Conservation (phyloP, 352 stramenopile species). For the Globisporangium spinosum region DNA sequence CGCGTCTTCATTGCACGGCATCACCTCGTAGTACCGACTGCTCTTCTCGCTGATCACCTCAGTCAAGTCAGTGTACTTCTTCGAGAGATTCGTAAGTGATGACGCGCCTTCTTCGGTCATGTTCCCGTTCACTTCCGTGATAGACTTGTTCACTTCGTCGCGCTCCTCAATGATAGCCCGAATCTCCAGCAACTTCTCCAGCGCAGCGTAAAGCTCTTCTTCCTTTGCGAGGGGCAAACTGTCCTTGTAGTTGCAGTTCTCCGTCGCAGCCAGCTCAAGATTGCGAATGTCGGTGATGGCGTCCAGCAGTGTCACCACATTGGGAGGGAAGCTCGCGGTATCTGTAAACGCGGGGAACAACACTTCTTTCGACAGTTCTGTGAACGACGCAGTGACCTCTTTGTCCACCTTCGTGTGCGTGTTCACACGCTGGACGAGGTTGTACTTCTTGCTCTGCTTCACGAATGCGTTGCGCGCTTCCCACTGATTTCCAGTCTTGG, state of each 20-base stretch:
- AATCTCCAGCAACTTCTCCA: constrained; percentile 49
- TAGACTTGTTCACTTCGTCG: constrained; percentile 43
- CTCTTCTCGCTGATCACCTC: constrained; percentile 70
- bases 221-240: constrained; percentile 61
- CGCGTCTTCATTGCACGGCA: constrained; percentile 67
- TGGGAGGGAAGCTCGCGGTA: constrained; percentile 21
- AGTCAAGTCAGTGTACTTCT: constrained; percentile 43
- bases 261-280: constrained; percentile 55
- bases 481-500: constrained; percentile 77
- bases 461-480: constrained; percentile 41
- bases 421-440: constrained; percentile 60
- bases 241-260: constrained; percentile 44
- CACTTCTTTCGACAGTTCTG: constrained; percentile 30
- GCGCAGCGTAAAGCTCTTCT: constrained; percentile 42
- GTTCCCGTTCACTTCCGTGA: constrained; percentile 40
- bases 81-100: constrained; percentile 42
- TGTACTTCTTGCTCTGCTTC: constrained; percentile 71
- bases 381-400: constrained; percentile 53
- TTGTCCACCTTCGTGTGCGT: constrained; percentile 51
- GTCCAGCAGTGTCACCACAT: constrained; percentile 46
- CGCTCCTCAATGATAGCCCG: constrained; percentile 47
- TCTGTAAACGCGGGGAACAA: constrained; percentile 36
- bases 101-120: constrained; percentile 40
- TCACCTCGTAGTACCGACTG: constrained; percentile 78
- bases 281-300: constrained; percentile 74